Conservation (phyloP, 345 rosid species). For the Brassica cretica region DNA sequence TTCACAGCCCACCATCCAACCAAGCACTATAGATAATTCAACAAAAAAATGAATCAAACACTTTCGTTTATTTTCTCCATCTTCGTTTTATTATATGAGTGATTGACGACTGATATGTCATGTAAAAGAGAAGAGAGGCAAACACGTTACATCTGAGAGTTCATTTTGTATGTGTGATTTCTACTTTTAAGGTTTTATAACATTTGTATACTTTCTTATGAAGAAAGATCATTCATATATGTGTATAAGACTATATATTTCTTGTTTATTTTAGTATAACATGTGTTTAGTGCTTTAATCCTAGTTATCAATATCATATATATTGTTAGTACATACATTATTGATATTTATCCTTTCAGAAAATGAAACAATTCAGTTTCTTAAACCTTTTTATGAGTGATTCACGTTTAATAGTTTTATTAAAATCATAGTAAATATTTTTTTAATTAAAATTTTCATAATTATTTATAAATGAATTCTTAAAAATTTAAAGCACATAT, state of each 20-base stretch:
- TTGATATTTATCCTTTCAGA: background rate
- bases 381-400: background rate
- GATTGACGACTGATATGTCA: background rate
- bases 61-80: constrained; percentile 4
- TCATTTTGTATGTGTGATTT: background rate
- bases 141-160: background rate
- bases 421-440: background rate
- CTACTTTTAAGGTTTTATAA: background rate
- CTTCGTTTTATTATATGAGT: background rate
- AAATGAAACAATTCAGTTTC: background rate
- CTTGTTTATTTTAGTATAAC: background rate
- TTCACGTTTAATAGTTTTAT: background rate
- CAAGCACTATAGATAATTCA: constrained; percentile 4
- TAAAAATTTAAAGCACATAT: background rate
- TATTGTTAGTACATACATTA: background rate
- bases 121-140: constrained; percentile 9
- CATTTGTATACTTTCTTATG: background rate
- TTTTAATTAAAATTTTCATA: background rate
- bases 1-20: constrained; percentile 30
- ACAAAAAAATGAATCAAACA: background rate
- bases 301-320: background rate
- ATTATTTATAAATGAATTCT: background rate
- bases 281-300: background rate
- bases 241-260: background rate
- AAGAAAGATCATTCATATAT: background rate